phyloP scores from a whole-genome alignment of 805 yeast species.

The Wickerhamomyces mucosus region DNA sequence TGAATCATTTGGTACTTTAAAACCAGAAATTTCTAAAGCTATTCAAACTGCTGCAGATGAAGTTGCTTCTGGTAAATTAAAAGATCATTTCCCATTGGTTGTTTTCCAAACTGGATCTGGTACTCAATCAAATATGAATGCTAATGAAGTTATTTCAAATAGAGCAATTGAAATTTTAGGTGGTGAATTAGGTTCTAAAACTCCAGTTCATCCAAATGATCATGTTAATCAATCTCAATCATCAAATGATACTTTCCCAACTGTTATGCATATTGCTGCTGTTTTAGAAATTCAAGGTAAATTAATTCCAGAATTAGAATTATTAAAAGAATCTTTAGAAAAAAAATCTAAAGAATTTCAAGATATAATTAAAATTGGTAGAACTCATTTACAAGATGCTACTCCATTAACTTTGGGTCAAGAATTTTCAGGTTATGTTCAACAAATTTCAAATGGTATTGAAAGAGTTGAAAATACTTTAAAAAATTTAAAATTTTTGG shows the following conservation, averaged over 20 bases:
- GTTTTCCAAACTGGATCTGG: constrained; percentile 99
- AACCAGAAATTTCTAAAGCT: constrained; percentile 74
- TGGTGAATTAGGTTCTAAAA: constrained; percentile 85
- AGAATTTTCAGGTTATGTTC: constrained; percentile 94
- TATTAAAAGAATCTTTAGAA: constrained; percentile 69
- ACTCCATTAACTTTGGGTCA: constrained; percentile 97
- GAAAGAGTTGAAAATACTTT: constrained; percentile 71
- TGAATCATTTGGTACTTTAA: constrained; percentile 69
- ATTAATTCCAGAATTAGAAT: constrained; percentile 72
- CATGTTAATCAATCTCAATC: constrained; percentile 98
- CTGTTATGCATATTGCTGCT: constrained; percentile 99
- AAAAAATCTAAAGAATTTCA: constrained; percentile 75
- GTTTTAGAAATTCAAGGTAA: constrained; percentile 73
- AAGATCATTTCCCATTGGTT: constrained; percentile 93
- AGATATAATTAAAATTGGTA: constrained; percentile 93
- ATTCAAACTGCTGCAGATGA: constrained; percentile 94
- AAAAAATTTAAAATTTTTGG: constrained; percentile 70
- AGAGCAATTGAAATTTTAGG: constrained; percentile 96
- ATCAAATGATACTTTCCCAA: constrained; percentile 98
- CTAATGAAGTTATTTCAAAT: constrained; percentile 97
- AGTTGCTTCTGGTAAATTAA: constrained; percentile 83
- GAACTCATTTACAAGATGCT: constrained; percentile 98
- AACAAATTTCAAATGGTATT: constrained; percentile 87
- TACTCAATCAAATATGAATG: constrained; percentile 98
- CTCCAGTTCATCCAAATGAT: constrained; percentile 96